These are phyloP conservation scores for Betula pendula DNA, from an alignment of 306 rosid genomes.

Conservation along the genomic window DNA sequence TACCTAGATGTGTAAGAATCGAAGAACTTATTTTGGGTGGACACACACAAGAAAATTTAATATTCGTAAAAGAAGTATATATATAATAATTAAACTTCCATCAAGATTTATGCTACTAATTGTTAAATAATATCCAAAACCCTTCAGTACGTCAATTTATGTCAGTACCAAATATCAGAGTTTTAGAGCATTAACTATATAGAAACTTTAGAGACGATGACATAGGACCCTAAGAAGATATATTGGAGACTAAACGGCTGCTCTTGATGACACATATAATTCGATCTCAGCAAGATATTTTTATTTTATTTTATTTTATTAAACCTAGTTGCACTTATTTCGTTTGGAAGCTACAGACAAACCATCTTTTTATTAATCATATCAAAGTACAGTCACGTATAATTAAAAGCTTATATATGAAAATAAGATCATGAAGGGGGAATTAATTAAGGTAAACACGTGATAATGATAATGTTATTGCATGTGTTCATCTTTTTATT, in stretches of 20 bases:
- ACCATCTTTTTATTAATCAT: neutral
- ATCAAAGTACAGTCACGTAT: neutral
- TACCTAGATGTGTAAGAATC: neutral
- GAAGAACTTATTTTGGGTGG: neutral
- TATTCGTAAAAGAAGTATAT: neutral
- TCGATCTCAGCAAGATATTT: neutral
- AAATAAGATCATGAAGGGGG: neutral
- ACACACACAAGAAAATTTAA: neutral
- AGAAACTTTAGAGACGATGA: neutral
- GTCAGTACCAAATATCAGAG: neutral
- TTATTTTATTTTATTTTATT: neutral
- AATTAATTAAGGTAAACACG: slow-evolving; percentile 14
- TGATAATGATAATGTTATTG: slow-evolving; percentile 41
- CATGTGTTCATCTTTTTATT: slow-evolving; percentile 41
- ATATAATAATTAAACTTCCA: neutral
- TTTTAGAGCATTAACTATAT: neutral
- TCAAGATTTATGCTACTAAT: neutral
- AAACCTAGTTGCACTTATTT: neutral
- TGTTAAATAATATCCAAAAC: neutral
- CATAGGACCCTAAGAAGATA: no score
- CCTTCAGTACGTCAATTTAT: neutral
- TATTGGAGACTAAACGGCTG: no score
- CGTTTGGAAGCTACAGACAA: neutral
- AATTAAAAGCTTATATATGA: neutral
- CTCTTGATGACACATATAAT: neutral